These are phyloP conservation scores for Aquilaria malaccensis DNA, from an alignment of 345 rosid genomes.

Conservation along the genomic window DNA sequence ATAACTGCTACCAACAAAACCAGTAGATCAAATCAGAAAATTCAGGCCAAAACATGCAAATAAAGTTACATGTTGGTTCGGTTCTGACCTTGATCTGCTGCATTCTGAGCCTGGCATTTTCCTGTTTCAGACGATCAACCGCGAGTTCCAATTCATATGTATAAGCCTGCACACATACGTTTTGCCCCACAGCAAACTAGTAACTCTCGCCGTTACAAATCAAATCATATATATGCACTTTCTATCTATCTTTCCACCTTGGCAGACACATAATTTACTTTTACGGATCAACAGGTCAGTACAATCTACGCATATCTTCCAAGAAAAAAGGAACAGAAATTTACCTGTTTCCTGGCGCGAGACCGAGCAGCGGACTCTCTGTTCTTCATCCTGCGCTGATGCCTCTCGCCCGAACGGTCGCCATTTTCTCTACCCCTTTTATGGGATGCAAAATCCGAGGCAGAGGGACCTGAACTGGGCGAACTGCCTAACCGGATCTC, in stretches of 20 bases:
- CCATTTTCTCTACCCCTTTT: slow-evolving; percentile 20
- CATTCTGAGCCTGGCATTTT: slow-evolving; percentile 43
- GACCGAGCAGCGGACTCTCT: slow-evolving; percentile 63
- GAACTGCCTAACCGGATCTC: slow-evolving; percentile 9
- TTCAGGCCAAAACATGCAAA: not conserved
- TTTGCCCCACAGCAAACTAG: not conserved
- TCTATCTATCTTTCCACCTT: too few relatives aligned
- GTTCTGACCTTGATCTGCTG: slow-evolving; percentile 32
- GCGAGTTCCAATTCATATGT: slow-evolving; percentile 40
- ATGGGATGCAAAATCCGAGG: slow-evolving; percentile 14
- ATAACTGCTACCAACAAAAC: slow-evolving; percentile 14
- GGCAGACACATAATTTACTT: too few relatives aligned
- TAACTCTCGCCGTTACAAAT: not conserved
- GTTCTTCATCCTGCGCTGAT: slow-evolving; percentile 52
- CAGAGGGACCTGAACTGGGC: slow-evolving; percentile 1
- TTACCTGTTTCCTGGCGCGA: slow-evolving; percentile 56
- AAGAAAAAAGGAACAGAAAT: not conserved
- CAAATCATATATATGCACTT: too few relatives aligned
- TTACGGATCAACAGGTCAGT: too few relatives aligned
- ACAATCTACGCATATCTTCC: not conserved
- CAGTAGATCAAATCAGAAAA: not conserved
- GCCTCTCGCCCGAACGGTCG: slow-evolving; percentile 19
- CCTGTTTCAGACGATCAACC: slow-evolving; percentile 27
- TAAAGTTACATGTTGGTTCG: not conserved
- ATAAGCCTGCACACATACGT: slow-evolving; percentile 34